Conservation (phyloP, 169 alveolate genomes). For the Cryptosporidium ryanae region DNA sequence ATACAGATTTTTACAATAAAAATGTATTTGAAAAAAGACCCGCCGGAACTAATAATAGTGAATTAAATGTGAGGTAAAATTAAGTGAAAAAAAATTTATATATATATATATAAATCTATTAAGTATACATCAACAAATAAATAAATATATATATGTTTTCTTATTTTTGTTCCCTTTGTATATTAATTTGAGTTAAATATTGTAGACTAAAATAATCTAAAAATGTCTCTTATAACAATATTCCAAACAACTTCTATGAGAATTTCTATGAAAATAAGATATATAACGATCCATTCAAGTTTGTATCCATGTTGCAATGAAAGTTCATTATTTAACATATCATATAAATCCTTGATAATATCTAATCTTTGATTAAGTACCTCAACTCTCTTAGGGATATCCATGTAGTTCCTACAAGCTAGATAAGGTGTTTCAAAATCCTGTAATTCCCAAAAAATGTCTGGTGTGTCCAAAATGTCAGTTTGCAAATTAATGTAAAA, state of each 20-base stretch:
- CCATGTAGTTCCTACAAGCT: conserved; percentile 83
- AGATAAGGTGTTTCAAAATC: conserved; percentile 85
- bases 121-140: background rate
- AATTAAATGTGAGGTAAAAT: too few species aligned
- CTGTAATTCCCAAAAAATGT: conserved; percentile 88
- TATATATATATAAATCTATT: too few species aligned
- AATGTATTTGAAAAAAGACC: too few species aligned
- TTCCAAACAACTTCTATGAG: conserved; percentile 88
- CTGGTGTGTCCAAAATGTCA: conserved; percentile 88
- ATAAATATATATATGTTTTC: background rate
- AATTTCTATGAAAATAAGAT: conserved; percentile 84
- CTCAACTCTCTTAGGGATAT: conserved; percentile 87
- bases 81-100: too few species aligned
- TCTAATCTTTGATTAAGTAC: conserved; percentile 86
- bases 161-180: background rate
- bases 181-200: background rate
- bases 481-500: conserved; percentile 86
- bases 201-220: conserved; percentile 78
- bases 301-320: conserved; percentile 86
- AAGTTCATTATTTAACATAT: conserved; percentile 86
- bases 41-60: too few species aligned
- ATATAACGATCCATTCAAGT: conserved; percentile 87
- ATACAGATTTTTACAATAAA: too few species aligned
- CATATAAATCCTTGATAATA: conserved; percentile 86
- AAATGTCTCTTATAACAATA: conserved; percentile 83